These are phyloP conservation scores for Clonostachys sp. DNA, from an alignment of 2,329 filamentous ascomycete genomes.

Conservation along the genomic window DNA sequence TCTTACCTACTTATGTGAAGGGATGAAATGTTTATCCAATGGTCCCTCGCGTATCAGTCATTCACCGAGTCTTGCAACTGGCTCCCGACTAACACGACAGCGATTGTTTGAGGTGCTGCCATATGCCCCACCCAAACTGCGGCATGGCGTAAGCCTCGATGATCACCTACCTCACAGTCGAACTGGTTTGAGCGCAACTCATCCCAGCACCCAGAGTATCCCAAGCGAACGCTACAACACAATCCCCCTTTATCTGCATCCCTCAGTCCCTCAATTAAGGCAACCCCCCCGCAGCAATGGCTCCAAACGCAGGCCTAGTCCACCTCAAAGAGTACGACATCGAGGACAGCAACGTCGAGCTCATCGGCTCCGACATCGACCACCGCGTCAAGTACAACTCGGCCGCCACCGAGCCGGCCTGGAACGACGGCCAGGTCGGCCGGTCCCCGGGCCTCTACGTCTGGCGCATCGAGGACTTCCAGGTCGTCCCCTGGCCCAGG, in stretches of 20 bases:
- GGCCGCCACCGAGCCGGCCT: constrained; percentile 60
- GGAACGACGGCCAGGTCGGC: constrained; percentile 56
- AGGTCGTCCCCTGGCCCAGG: constrained; percentile 57
- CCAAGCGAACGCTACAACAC: no score
- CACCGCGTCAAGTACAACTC: constrained; percentile 66
- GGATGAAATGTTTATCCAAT: no score
- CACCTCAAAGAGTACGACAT: constrained; percentile 62
- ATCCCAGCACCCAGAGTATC: no score
- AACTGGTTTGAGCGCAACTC: no score
- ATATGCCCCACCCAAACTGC: no score
- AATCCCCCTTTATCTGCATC: neutral
- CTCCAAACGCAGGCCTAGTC: constrained; percentile 56
- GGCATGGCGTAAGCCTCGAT: no score
- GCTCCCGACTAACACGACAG: no score
- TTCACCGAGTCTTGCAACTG: no score
- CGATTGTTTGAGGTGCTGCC: no score
- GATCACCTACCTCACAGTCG: no score
- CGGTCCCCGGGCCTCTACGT: constrained; percentile 47
- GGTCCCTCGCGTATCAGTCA: no score
- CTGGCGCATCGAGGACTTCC: constrained; percentile 65
- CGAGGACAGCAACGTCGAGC: constrained; percentile 63
- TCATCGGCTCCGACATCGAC: constrained; percentile 60
- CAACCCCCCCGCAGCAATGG: constrained; percentile 32
- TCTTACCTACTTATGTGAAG: no score
- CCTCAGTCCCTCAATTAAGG: neutral